A percentile compares a stretch with the other conserved stretches of the same genome.
phyloP scores from a whole-genome alignment of 139 green algal genomes.

The Tetradesmus lagerheimii region DNA sequence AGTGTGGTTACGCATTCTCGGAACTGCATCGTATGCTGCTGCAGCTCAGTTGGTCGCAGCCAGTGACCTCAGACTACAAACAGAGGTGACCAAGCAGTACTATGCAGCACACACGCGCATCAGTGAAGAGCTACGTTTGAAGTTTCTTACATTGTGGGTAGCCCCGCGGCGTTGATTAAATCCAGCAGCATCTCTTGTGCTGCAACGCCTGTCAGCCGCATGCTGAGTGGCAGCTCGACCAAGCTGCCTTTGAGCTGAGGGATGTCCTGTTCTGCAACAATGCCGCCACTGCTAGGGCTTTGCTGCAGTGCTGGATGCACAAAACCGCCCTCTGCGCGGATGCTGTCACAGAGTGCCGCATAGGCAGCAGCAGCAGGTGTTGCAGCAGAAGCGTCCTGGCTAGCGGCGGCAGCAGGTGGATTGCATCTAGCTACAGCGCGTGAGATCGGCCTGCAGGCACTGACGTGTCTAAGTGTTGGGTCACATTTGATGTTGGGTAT shows the following conservation, averaged over 20 bases:
- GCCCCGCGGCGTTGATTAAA: constrained; percentile 15
- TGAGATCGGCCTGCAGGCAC: background rate
- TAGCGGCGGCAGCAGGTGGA: background rate
- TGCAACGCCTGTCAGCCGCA: background rate
- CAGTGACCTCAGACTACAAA: too few species aligned
- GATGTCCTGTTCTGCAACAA: constrained; percentile 17
- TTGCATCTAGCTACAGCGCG: background rate
- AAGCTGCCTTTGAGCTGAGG: background rate
- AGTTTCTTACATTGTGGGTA: constrained; percentile 29
- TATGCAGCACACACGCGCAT: too few species aligned
- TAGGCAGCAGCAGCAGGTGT: background rate
- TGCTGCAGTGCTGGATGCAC: constrained; percentile 7
- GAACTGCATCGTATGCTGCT: background rate
- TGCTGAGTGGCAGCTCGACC: constrained; percentile 22
- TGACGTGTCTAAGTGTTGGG: background rate
- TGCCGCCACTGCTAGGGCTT: background rate
- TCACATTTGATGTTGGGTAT: background rate
- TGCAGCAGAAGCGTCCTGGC: background rate
- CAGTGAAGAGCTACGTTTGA: too few species aligned
- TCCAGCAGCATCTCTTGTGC: constrained; percentile 33
- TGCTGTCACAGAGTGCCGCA: background rate
- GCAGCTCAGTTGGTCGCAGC: background rate
- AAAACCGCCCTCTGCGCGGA: constrained; percentile 5
- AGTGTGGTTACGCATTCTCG: too few species aligned
- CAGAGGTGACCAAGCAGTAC: too few species aligned